Percentiles rank a stretch among this genome's conserved stretches.
These are phyloP conservation scores for Pelargonium exstipulatum DNA, from an alignment of 441 rosid genomes.

Conservation along the genomic window DNA sequence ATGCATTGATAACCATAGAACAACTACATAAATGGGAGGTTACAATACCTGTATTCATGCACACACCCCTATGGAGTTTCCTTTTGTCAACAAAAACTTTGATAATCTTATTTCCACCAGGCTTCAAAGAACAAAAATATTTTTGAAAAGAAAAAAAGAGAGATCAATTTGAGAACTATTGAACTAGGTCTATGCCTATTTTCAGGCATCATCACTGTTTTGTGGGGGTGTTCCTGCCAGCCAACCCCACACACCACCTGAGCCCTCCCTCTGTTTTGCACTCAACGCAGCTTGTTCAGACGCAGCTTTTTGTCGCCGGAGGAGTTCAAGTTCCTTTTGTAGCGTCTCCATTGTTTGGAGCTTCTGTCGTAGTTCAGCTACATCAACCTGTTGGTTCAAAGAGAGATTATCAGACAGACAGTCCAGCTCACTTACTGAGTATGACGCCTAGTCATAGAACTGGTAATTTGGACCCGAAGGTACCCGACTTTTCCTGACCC, in stretches of 20 bases:
- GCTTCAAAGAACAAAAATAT: constrained; percentile 16
- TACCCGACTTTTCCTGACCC: no score
- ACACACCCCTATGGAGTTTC: constrained; percentile 10
- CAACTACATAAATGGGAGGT: constrained; percentile 10
- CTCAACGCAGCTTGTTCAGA: constrained; percentile 79
- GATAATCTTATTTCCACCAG: constrained; percentile 14
- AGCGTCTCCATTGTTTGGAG: constrained; percentile 80
- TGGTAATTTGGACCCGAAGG: no score
- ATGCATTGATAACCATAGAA: background rate
- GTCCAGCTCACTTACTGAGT: background rate
- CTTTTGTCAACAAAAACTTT: constrained; percentile 15
- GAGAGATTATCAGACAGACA: background rate
- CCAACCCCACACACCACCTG: constrained; percentile 97
- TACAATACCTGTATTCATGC: constrained; percentile 19
- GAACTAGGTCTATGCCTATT: background rate
- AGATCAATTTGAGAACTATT: constrained; percentile 17
- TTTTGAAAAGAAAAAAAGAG: constrained; percentile 14
- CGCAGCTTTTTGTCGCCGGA: constrained; percentile 93
- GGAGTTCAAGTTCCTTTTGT: constrained; percentile 82
- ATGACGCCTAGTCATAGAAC: no score
- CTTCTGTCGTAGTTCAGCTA: constrained; percentile 89
- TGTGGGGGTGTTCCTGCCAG: constrained; percentile 67
- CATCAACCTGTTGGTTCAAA: constrained; percentile 61
- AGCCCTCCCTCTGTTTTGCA: constrained; percentile 65
- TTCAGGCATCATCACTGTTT: constrained; percentile 38